Evolutionary conservation across 768 basidiomycete species (phyloP).

Genomic region (Mrakia blollopis): DNA sequence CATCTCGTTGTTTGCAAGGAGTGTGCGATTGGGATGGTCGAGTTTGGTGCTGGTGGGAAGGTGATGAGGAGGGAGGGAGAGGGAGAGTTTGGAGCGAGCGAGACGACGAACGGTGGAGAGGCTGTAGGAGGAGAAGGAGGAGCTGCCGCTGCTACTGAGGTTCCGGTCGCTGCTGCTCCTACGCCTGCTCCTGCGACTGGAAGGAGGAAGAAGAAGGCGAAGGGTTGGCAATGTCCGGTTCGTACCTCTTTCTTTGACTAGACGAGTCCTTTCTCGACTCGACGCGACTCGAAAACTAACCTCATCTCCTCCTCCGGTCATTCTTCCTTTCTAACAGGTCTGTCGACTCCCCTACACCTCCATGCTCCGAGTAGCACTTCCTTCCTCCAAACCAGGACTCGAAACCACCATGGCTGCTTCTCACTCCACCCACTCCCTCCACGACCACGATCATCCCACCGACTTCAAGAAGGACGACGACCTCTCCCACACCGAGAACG

Average conservation of each 20-base stretch:
- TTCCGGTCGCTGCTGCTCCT: conserved; percentile 41
- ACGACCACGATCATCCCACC: conserved; percentile 30
- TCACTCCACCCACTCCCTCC: conserved; percentile 36
- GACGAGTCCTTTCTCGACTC: neutral
- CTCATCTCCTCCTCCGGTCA: too few relatives aligned
- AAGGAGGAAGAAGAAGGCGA: conserved; percentile 78
- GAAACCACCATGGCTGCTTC: conserved; percentile 33
- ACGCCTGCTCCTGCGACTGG: conserved; percentile 40
- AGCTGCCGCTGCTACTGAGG: conserved; percentile 35
- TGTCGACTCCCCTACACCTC: conserved; percentile 72
- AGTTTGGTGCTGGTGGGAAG: conserved; percentile 88
- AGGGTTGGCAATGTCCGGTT: conserved; percentile 96
- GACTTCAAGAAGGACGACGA: conserved; percentile 8
- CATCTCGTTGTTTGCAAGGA: conserved; percentile 94
- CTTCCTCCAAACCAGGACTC: conserved; percentile 30
- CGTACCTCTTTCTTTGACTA: conserved; percentile 46
- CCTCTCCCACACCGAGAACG: conserved; percentile 30
- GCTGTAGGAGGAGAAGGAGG: conserved; percentile 37
- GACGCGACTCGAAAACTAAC: conserved; percentile 44
- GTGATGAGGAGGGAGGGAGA: conserved; percentile 51
- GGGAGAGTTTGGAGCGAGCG: conserved; percentile 18
- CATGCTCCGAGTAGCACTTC: conserved; percentile 66
- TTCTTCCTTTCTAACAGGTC: conserved; percentile 15
- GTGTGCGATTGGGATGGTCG: conserved; percentile 94
- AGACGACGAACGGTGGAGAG: conserved; percentile 37